Conservation (phyloP, 1,284 basidiomycete genomes). For the Trichosporon sp. region DNA sequence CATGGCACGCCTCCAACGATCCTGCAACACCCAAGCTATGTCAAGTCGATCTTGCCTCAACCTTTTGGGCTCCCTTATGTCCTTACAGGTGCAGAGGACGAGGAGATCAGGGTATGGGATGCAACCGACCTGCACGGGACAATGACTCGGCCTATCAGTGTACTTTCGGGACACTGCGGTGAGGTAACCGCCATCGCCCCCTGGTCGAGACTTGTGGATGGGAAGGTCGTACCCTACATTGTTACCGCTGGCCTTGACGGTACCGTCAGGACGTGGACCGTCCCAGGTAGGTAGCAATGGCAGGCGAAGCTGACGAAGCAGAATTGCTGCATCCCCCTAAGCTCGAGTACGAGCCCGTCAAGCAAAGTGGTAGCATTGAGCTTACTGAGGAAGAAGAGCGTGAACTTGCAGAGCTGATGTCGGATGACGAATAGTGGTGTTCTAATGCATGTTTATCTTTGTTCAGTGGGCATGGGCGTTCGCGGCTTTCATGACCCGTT, state of each 20-base stretch:
- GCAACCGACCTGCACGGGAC: conserved; percentile 41
- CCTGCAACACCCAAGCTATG: conserved; percentile 59
- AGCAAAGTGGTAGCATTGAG: conserved; percentile 15
- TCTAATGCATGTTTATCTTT: neutral
- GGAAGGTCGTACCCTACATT: conserved; percentile 54
- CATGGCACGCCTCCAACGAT: conserved; percentile 47
- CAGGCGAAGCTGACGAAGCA: conserved; percentile 11
- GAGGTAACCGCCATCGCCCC: conserved; percentile 68
- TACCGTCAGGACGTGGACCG: conserved; percentile 73
- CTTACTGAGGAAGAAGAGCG: conserved; percentile 48
- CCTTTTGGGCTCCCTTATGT: conserved; percentile 55
- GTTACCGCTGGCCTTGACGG: conserved; percentile 76
- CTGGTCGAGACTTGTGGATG: conserved; percentile 58
- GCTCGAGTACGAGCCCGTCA: conserved; percentile 25
- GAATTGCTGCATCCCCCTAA: conserved; percentile 37
- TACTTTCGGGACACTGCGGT: conserved; percentile 78
- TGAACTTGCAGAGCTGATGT: conserved; percentile 73
- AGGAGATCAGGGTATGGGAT: conserved; percentile 62
- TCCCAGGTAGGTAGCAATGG: conserved; percentile 55
- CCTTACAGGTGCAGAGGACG: conserved; percentile 67
- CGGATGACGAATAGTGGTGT: conserved; percentile 46
- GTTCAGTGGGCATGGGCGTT: neutral
- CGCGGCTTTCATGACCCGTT: conserved; percentile 11
- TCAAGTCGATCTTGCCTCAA: conserved; percentile 67
- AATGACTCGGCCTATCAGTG: conserved; percentile 48